Conservation (phyloP, 495 filamentous ascomycete species). For the Podospora tetraspora region DNA sequence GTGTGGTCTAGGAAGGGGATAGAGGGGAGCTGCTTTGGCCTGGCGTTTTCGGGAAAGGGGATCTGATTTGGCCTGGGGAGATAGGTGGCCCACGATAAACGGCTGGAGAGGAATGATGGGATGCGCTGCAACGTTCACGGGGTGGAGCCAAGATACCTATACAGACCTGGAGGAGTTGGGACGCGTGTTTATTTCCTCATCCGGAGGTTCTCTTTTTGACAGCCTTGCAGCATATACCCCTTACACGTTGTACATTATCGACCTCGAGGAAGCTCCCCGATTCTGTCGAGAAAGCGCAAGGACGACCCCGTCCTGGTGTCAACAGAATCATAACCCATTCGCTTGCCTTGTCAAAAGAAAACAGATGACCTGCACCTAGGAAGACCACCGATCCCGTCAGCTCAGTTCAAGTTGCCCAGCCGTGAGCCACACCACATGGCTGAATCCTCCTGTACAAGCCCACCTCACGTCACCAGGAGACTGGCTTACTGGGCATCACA, state of each 20-base stretch:
- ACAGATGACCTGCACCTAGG: background rate
- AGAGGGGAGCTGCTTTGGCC: background rate
- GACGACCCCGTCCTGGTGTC: no score
- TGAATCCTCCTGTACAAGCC: no score
- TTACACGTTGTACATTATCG: background rate
- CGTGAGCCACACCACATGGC: no score
- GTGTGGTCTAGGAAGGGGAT: background rate
- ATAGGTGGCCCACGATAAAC: background rate
- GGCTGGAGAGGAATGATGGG: background rate
- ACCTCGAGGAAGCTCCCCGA: background rate
- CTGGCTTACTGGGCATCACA: no score
- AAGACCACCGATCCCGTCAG: no score
- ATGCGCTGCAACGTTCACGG: background rate
- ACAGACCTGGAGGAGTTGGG: background rate
- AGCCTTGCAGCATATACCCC: slow-evolving; percentile 2
- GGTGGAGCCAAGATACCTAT: background rate
- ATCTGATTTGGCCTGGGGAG: background rate
- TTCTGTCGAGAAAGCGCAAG: no score
- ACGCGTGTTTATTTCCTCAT: background rate
- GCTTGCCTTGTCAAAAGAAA: background rate
- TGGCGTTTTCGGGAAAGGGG: slow-evolving; percentile 7
- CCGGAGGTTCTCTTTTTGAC: background rate
- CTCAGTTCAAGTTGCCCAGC: no score
- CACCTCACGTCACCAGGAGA: no score
- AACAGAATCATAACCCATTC: no score